These are phyloP conservation scores for Asterochloris erici DNA, from an alignment of 139 green algal genomes.

Conservation along the genomic window DNA sequence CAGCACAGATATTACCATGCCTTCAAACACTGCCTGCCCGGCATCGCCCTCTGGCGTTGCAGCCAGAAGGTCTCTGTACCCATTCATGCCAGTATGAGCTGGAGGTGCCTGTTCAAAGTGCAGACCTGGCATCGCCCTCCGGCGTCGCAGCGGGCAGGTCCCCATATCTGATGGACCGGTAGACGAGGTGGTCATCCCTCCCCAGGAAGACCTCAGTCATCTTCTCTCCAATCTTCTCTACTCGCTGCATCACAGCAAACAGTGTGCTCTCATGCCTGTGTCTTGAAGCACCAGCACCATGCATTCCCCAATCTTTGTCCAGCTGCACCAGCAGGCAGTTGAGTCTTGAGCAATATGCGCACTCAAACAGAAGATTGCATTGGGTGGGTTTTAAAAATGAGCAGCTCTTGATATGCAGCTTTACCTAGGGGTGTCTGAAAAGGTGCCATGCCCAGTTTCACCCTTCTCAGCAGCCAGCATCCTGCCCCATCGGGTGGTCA, in stretches of 20 bases:
- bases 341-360: no score
- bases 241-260: constrained; percentile 20
- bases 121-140: constrained; percentile 1
- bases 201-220: constrained; percentile 61
- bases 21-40: constrained; percentile 33
- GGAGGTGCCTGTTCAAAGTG: constrained; percentile 55
- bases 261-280: no score
- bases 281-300: no score
- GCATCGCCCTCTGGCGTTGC: background rate
- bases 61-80: constrained; percentile 37
- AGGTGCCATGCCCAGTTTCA: background rate
- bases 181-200: constrained; percentile 68
- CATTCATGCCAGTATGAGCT: constrained; percentile 63
- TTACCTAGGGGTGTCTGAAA: no score
- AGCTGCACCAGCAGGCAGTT: no score
- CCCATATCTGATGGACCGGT: constrained; percentile 66
- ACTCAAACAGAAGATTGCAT: no score
- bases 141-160: background rate
- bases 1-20: constrained; percentile 66
- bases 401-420: no score
- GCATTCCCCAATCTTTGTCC: no score
- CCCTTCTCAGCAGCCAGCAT: background rate
- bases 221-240: constrained; percentile 59
- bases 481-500: background rate
- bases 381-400: no score